phyloP scores from a whole-genome alignment of 768 basidiomycete species.

The Auricularia heimuer region DNA sequence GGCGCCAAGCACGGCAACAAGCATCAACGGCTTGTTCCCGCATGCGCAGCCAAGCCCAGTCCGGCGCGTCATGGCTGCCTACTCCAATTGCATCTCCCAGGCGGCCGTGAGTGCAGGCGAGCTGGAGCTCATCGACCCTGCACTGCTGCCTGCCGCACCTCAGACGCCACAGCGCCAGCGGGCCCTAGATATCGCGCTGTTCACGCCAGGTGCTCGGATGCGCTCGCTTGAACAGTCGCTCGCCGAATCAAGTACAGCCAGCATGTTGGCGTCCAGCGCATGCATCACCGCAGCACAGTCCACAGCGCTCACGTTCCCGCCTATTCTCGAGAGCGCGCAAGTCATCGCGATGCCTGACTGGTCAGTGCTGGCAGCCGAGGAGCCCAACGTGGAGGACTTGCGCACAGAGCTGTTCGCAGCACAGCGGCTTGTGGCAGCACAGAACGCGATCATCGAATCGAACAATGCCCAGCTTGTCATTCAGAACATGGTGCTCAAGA shows the following conservation, averaged over 20 bases:
- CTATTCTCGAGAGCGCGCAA: slow-evolving; percentile 11
- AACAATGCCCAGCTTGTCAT: slow-evolving; percentile 14
- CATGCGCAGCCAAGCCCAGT: background rate
- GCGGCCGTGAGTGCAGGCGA: too few relatives aligned
- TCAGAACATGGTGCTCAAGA: slow-evolving; percentile 12
- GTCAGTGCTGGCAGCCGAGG: slow-evolving; percentile 1
- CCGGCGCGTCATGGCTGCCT: background rate
- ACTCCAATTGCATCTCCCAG: background rate
- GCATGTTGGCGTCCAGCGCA: slow-evolving; percentile 16
- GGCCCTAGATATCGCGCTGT: background rate
- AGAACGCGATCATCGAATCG: slow-evolving; percentile 10
- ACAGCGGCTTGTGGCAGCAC: slow-evolving; percentile 8
- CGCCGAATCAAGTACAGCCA: slow-evolving; percentile 13
- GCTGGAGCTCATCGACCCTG: background rate
- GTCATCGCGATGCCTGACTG: slow-evolving; percentile 8
- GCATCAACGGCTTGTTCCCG: background rate
- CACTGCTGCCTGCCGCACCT: background rate
- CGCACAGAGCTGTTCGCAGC: slow-evolving; percentile 9
- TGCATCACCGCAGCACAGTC: slow-evolving; percentile 7
- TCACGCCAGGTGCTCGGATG: background rate
- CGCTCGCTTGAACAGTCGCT: background rate
- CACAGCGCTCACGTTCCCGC: background rate
- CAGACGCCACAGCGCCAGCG: background rate
- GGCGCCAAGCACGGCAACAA: background rate
- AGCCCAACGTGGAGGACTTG: background rate